phyloP scores from a whole-genome alignment of 177 flowering plant species.

The Tripterygium wilfordii region DNA sequence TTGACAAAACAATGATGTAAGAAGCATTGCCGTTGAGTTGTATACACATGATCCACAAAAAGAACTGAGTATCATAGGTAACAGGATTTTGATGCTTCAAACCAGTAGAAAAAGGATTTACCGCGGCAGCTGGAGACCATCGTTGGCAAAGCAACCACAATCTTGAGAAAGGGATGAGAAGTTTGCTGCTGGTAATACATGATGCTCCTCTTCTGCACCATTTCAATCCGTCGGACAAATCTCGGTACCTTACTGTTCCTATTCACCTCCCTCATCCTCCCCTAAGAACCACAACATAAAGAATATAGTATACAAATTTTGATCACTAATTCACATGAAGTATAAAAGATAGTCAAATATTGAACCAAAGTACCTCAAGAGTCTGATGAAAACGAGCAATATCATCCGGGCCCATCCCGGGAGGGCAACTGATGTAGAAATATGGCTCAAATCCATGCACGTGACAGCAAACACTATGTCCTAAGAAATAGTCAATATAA shows the following conservation, averaged over 20 bases:
- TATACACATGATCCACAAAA: too few relatives aligned
- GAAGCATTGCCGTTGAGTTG: too few relatives aligned
- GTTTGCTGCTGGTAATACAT: constrained; percentile 86
- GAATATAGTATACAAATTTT: not conserved
- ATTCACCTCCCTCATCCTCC: constrained; percentile 74
- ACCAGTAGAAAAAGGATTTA: constrained; percentile 16
- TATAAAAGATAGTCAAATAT: not conserved
- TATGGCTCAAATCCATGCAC: constrained; percentile 99
- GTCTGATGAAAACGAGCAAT: constrained; percentile 66
- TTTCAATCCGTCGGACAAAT: constrained; percentile 57
- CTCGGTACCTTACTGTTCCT: constrained; percentile 60
- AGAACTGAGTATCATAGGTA: too few relatives aligned
- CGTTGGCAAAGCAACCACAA: constrained; percentile 89
- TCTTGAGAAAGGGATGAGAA: constrained; percentile 85
- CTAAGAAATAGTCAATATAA: constrained; percentile 26
- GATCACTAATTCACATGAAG: not conserved
- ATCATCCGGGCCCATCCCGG: constrained; percentile 94
- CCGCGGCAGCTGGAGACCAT: constrained; percentile 96
- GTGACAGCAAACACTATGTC: constrained; percentile 89
- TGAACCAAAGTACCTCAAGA: constrained; percentile 61
- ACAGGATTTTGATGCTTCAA: too few relatives aligned
- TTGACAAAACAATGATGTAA: too few relatives aligned
- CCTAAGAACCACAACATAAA: constrained; percentile 28
- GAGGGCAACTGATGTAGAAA: constrained; percentile 83
- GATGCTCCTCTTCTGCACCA: constrained; percentile 84